These are phyloP conservation scores for Arthonia radiata DNA, from an alignment of 495 filamentous ascomycete genomes.

Conservation along the genomic window DNA sequence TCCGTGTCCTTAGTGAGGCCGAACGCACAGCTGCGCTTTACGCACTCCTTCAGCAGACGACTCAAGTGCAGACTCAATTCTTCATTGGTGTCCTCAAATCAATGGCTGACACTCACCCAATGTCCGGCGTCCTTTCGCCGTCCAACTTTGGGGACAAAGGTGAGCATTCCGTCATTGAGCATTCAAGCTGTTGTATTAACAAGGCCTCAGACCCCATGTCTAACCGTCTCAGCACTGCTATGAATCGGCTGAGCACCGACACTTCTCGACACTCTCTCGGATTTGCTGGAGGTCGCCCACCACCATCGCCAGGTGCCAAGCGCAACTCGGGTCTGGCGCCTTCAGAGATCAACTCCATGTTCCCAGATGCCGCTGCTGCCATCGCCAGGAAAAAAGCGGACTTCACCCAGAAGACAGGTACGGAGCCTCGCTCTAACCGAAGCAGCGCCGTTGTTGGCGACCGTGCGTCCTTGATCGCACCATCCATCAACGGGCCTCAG, in stretches of 20 bases:
- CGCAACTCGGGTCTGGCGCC: constrained; percentile 78
- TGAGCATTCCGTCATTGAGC: constrained; percentile 14
- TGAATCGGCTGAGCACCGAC: constrained; percentile 76
- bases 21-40: constrained; percentile 90
- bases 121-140: constrained; percentile 87
- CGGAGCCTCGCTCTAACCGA: constrained; percentile 70
- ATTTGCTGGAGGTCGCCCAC: constrained; percentile 47
- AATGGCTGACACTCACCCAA: constrained; percentile 93
- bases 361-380: constrained; percentile 89
- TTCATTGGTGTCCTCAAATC: constrained; percentile 97
- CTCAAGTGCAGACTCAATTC: constrained; percentile 95
- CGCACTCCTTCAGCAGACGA: constrained; percentile 89
- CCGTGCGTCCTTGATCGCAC: constrained; percentile 52
- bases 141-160: constrained; percentile 91
- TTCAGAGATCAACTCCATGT: constrained; percentile 96
- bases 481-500: constrained; percentile 46
- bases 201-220: constrained; percentile 69
- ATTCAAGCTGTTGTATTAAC: background rate
- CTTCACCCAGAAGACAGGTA: constrained; percentile 82
- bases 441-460: constrained; percentile 73
- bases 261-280: constrained; percentile 54
- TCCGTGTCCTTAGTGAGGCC: constrained; percentile 86
- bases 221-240: constrained; percentile 86
- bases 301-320: constrained; percentile 54
- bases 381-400: constrained; percentile 95